A percentile compares a stretch with the other conserved stretches of the same genome.
Conservation (phyloP, 106 monocot genomes). For the Alisma plantagoaquatica region DNA sequence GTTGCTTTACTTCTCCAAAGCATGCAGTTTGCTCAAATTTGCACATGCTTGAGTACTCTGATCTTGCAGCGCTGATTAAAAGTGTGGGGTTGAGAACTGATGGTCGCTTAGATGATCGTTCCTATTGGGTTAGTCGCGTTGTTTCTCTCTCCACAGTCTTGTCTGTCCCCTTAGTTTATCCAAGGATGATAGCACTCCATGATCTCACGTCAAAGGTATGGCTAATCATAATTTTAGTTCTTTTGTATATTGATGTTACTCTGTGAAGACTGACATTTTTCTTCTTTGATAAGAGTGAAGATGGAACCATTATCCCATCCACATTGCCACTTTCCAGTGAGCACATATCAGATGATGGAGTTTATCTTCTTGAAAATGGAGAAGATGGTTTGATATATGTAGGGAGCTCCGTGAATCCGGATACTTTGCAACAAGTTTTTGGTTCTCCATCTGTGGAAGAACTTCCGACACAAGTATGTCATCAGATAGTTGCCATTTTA, state of each 20-base stretch:
- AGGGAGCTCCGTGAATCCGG: slow-evolving; percentile 54
- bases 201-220: slow-evolving; percentile 62
- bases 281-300: slow-evolving; percentile 43
- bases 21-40: too few relatives aligned
- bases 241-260: not conserved
- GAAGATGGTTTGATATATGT: slow-evolving; percentile 92
- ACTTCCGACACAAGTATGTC: slow-evolving; percentile 56
- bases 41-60: too few relatives aligned
- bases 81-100: slow-evolving; percentile 86
- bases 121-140: slow-evolving; percentile 68
- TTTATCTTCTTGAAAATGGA: slow-evolving; percentile 97
- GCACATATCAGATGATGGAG: slow-evolving; percentile 78
- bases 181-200: slow-evolving; percentile 86
- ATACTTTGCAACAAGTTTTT: slow-evolving; percentile 71
- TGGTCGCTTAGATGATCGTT: slow-evolving; percentile 87
- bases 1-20: too few relatives aligned
- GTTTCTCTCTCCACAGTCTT: slow-evolving; percentile 45
- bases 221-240: not conserved
- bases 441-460: slow-evolving; percentile 59
- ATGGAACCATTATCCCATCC: slow-evolving; percentile 41
- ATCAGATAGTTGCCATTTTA: too few relatives aligned
- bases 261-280: not conserved
- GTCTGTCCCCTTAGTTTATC: slow-evolving; percentile 84
- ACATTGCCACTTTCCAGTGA: slow-evolving; percentile 78
- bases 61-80: slow-evolving; percentile 60